Evolutionary conservation across 768 basidiomycete genomes (phyloP).

Genomic region (Sutorius australiensis): DNA sequence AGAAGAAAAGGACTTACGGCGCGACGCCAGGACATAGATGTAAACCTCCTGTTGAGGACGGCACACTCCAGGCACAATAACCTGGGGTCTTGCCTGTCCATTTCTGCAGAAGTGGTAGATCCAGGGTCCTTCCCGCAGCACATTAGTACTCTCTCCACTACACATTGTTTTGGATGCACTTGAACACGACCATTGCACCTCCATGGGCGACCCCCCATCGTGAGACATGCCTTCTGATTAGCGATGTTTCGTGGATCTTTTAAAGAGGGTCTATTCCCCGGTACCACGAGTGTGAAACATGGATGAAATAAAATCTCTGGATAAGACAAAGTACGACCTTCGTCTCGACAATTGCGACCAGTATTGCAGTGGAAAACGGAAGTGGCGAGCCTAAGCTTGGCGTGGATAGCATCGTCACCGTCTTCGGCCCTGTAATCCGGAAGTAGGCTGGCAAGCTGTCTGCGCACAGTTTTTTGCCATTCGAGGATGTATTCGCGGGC

Average conservation of each 20-base stretch:
- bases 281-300: conserved; percentile 20
- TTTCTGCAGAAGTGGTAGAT: conserved; percentile 22
- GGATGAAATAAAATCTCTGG: conserved; percentile 29
- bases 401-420: conserved; percentile 13
- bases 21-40: conserved; percentile 23
- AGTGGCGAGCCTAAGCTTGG: conserved; percentile 26
- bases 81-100: conserved; percentile 21
- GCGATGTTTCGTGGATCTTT: conserved; percentile 23
- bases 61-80: conserved; percentile 19
- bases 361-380: conserved; percentile 26
- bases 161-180: conserved; percentile 17
- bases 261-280: conserved; percentile 2
- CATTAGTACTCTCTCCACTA: conserved; percentile 13
- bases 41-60: conserved; percentile 1
- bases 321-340: conserved; percentile 17
- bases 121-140: conserved; percentile 24
- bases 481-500: conserved; percentile 18
- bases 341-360: conserved; percentile 11
- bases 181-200: conserved; percentile 18
- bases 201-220: conserved; percentile 26
- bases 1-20: conserved; percentile 13
- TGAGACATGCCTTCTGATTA: conserved; percentile 18
- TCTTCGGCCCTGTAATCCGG: conserved; percentile 16
- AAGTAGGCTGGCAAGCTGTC: conserved; percentile 28
- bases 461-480: conserved; percentile 26